Evolutionary conservation across 2,329 filamentous ascomycete species (phyloP), one percentile per base, ranked within the genome.

Genomic region (Davidsoniella australis): DNA sequence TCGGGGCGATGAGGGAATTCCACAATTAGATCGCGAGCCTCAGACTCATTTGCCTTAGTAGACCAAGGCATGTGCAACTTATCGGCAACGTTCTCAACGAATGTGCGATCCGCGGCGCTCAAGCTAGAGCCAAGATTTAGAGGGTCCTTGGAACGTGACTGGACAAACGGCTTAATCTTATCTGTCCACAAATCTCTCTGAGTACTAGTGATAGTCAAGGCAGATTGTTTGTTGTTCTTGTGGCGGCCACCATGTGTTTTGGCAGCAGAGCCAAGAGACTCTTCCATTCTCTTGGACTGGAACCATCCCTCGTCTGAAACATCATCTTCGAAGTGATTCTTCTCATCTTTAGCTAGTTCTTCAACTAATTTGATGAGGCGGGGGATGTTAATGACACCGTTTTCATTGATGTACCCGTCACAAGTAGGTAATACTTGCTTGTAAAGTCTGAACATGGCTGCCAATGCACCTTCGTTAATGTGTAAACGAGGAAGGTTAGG

Each of bases 381-480:
- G 54, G 81, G 67, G 61, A 98, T 69, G 61, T 96, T 93, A 64
- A 98, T 94, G 43, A 84, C 80, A 59, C 91, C 93, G 49, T 83
- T 79, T 62, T 98, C 87, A 64, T 98, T 98, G 65, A 98, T 89
- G 63, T 96, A 98, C 4, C 91, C 91, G 50, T 85, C 84, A 58
- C 86, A 82, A 60, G 82, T 79, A 6, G 88, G 88, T 53, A 98
- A 69, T 37, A 94, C 79, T 44, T 82, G 74, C 65, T 96, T 96
- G 72, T 98, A 98, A 53, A 94, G 79, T 60, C 83, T 82, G 64
- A 98, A 98, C 91, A 98, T 98, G 61, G 91, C 81, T 20, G 89
- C 85, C 64, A 98, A 69, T 18, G 93, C 91, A 56, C 91, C 93
- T 65, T 98, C 93, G 64, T 98, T 98, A 66, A 98, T 98, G 65